Evolutionary conservation across 768 basidiomycete genomes (phyloP).

Genomic region (Trametes villosa): DNA sequence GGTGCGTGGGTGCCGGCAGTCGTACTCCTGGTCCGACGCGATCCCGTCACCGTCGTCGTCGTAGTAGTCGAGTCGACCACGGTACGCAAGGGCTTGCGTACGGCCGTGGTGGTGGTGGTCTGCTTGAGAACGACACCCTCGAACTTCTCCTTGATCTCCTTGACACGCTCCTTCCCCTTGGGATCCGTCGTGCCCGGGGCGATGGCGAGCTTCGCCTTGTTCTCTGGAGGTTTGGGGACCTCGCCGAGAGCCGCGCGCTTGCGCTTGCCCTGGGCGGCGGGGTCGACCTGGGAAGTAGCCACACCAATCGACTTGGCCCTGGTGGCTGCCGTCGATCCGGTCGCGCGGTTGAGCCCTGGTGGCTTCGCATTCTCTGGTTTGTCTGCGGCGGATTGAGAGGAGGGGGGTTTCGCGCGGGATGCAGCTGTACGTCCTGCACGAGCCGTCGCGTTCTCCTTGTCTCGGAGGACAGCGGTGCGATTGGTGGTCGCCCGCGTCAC

Average conservation of each 20-base stretch:
- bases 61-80: conserved; percentile 42
- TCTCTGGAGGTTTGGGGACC: conserved; percentile 62
- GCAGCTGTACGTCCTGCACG: conserved; percentile 60
- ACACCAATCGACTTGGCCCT: conserved; percentile 52
- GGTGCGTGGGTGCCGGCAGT: conserved; percentile 33
- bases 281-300: conserved; percentile 50
- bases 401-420: conserved; percentile 63
- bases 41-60: conserved; percentile 24
- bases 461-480: conserved; percentile 56
- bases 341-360: conserved; percentile 44
- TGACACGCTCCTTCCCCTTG: conserved; percentile 63
- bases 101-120: conserved; percentile 44
- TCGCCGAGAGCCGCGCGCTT: conserved; percentile 80
- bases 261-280: conserved; percentile 60
- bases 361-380: conserved; percentile 35
- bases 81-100: conserved; percentile 59
- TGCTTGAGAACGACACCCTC: conserved; percentile 67
- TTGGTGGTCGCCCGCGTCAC: conserved; percentile 55
- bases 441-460: conserved; percentile 73
- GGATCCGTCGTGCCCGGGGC: conserved; percentile 19
- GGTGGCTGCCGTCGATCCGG: conserved; percentile 54
- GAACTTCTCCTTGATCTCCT: conserved; percentile 48
- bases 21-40: conserved; percentile 33
- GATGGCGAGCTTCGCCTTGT: conserved; percentile 34
- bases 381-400: conserved; percentile 45